A percentile compares a stretch with the other conserved stretches of the same genome.
These are phyloP conservation scores for Penicillium bialowiezense DNA, from an alignment of 495 filamentous ascomycete species.

Conservation along the genomic window DNA sequence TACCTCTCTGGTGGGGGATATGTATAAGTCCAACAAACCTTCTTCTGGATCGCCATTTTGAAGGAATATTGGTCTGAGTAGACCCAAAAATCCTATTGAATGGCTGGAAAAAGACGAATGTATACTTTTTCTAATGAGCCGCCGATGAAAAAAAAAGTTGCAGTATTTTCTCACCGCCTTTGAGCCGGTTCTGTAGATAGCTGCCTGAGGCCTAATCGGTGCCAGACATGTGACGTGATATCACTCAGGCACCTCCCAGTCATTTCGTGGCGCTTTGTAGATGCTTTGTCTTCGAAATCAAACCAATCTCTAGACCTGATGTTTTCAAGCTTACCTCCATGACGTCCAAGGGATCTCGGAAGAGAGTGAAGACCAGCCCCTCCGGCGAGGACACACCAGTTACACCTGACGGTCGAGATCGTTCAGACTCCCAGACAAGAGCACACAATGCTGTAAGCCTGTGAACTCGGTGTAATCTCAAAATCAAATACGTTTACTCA, in stretches of 20 bases:
- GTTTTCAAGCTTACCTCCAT: conserved; percentile 31
- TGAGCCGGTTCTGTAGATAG: neutral
- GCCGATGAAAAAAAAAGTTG: conserved; percentile 27
- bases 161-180: conserved; percentile 30
- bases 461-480: neutral
- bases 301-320: conserved; percentile 23
- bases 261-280: conserved; percentile 21
- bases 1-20: conserved; percentile 5
- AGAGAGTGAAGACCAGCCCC: conserved; percentile 60
- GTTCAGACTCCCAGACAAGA: conserved; percentile 33
- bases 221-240: conserved; percentile 39
- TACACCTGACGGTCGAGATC: conserved; percentile 29
- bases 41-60: conserved; percentile 95
- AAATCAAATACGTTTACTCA: neutral
- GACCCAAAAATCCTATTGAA: conserved; percentile 19
- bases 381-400: conserved; percentile 37
- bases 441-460: conserved; percentile 29
- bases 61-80: conserved; percentile 23
- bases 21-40: conserved; percentile 43
- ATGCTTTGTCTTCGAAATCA: conserved; percentile 7
- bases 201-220: conserved; percentile 29
- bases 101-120: conserved; percentile 13
- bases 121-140: conserved; percentile 18
- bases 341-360: conserved; percentile 58
- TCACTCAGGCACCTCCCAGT: conserved; percentile 20